Evolutionary conservation across 2,329 filamentous ascomycete genomes (phyloP), one percentile per base, ranked within the genome.

Genomic region (Botrytis elliptica): DNA sequence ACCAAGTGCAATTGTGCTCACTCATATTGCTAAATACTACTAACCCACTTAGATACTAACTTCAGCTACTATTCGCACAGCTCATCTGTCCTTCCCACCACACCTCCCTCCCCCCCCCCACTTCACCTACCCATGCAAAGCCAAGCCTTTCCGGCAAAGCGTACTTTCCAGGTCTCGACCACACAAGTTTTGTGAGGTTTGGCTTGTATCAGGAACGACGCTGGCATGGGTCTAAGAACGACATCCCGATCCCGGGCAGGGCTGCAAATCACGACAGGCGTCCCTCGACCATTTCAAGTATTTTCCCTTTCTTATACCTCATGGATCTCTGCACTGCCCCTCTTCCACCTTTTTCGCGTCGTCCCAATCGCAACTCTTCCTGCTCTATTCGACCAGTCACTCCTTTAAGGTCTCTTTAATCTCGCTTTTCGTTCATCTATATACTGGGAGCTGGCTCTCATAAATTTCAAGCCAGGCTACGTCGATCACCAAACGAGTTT

Each of bases 391-490:
- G 82, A 82, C 82, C 82, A 86, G 85, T 87, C 86, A 81, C 84
- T 88, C 85, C 84, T 86, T 87, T 85, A 81, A 75, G 77, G 74
- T 76, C 76, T 79, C 81, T 83, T 81, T 82, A 83, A 84, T 83
- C 82, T 82, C 82, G 80, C 81, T 81, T 83, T 82, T 81, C 77
- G 81, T 81, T 82, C 81, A 81, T 83, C 82, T 85, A 85, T 85
- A 85, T 80, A 82, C 85, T 85, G 84, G 83, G 86, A 88, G 86
- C 86, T 86, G 86, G 86, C 84, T 87, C 86, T 88, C 85, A 86
- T 83, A 82, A 82, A 82, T 82, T 81, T 81, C 80, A 82, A 83
- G 82, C 79, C 79, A 77, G 79, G 77, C 78, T 76, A 76, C 79
- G 79, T 76, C 75, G 77, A 81, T 80, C 79, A 74, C 74, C 79